Base-by-base conservation (phyloP, 306 rosid species). In the Castanea mollissima region DNA sequence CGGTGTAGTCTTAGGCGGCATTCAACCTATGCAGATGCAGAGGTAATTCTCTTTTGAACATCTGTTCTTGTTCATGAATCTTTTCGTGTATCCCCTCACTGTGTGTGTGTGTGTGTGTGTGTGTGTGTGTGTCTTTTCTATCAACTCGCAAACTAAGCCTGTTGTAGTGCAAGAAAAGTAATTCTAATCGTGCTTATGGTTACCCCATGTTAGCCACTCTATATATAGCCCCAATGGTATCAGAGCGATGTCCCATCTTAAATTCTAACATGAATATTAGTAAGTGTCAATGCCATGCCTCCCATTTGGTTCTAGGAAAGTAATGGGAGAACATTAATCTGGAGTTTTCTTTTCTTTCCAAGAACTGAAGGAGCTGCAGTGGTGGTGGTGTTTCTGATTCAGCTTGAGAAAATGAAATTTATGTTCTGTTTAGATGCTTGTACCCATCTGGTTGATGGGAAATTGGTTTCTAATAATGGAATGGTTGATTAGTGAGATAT, bases 1-100 rank as follows among this genome's bases (percentile, higher is more conserved):
- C 87, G 97, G 2, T 91, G 98, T 81, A 93, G 97, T 86, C 89
- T 93, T 68, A 87, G 97, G 84, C 87, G 95, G 78, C 98, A 93
- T 21, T 91, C 95, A 15, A 81, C 95, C 23, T 93, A 89, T 76
- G 86, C 98, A 13, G 95, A 93, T 80, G 98, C 98, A 78, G 93
- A 93, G 98, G 98, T 93, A 84, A 87, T 86, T 81, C 73, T 85
- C 69, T 74, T 57, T 60, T 5, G 75, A 76, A 57, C 25, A 35
- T 8, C 10, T 18, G n/a, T 68, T 68, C 46, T 2, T 29, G 38
- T 5, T 64, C 41, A 6, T 31, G 69, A 62, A 62, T 62, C 41
- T 14, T 62, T 18, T 34, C 14, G 2, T 27, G 15, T 62, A 41
- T 41, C 46, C 35, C 11, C 2, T 62, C 5, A 5, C 38, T 62